These are phyloP conservation scores for Cyberlindnera euphorbiae DNA, from an alignment of 805 yeast genomes.

Conservation along the genomic window DNA sequence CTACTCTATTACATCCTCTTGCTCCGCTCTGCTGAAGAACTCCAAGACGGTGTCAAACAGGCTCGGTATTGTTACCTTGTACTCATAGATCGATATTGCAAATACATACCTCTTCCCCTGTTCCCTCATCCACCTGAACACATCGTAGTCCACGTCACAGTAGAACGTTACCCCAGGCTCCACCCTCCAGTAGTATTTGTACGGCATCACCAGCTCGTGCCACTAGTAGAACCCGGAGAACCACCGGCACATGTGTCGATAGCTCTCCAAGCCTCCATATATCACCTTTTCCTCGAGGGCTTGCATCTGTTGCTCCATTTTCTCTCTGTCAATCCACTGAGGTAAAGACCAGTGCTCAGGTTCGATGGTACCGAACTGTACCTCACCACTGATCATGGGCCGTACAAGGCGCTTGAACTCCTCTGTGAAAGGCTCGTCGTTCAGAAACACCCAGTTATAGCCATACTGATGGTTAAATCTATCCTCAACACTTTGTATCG, in stretches of 20 bases:
- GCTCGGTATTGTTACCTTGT: slow-evolving; percentile 33
- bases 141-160: slow-evolving; percentile 61
- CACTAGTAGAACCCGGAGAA: slow-evolving; percentile 82
- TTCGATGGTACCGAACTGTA: slow-evolving; percentile 70
- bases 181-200: slow-evolving; percentile 90
- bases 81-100: slow-evolving; percentile 73
- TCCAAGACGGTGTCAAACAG: slow-evolving; percentile 60
- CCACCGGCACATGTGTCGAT: slow-evolving; percentile 88
- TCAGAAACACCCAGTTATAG: slow-evolving; percentile 91
- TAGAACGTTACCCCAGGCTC: slow-evolving; percentile 74
- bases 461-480: slow-evolving; percentile 49
- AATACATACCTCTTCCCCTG: slow-evolving; percentile 68
- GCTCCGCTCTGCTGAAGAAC: slow-evolving; percentile 8
- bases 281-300: slow-evolving; percentile 51
- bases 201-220: slow-evolving; percentile 59
- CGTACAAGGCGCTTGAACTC: slow-evolving; percentile 58
- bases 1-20: slow-evolving; percentile 6
- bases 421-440: slow-evolving; percentile 70
- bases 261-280: slow-evolving; percentile 71
- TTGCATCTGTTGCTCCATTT: slow-evolving; percentile 60
- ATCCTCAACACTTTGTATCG: slow-evolving; percentile 41
- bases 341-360: slow-evolving; percentile 86
- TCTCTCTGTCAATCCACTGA: slow-evolving; percentile 65
- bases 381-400: slow-evolving; percentile 56
- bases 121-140: slow-evolving; percentile 53